These are phyloP conservation scores for Mycena galericulata DNA, from an alignment of 768 basidiomycete genomes.

Conservation along the genomic window DNA sequence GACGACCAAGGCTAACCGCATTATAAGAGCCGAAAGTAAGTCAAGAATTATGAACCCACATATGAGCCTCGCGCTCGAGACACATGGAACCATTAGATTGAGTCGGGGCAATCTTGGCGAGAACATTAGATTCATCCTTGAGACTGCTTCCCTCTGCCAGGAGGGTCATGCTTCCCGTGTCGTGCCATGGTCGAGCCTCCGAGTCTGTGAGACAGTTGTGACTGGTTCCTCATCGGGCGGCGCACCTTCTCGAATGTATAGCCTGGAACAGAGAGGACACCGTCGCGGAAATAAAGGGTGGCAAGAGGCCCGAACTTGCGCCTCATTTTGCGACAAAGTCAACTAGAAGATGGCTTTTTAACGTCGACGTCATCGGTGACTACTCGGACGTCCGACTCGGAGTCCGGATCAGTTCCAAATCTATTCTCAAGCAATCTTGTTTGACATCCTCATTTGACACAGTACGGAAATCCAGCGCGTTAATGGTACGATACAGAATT, in stretches of 20 bases:
- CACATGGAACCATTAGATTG: slow-evolving; percentile 80
- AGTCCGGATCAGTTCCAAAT: too few relatives aligned
- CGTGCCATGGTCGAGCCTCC: slow-evolving; percentile 75
- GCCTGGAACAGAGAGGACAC: slow-evolving; percentile 73
- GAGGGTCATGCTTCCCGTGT: slow-evolving; percentile 78
- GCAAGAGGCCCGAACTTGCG: slow-evolving; percentile 63
- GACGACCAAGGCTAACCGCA: slow-evolving; percentile 58
- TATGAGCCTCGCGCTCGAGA: slow-evolving; percentile 79
- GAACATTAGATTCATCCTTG: slow-evolving; percentile 74
- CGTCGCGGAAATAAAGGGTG: slow-evolving; percentile 69
- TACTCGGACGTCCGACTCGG: too few relatives aligned
- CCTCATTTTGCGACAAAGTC: neutral
- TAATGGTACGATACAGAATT: slow-evolving; percentile 35
- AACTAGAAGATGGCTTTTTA: too few relatives aligned
- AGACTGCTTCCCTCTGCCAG: slow-evolving; percentile 77
- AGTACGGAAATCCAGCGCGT: slow-evolving; percentile 7
- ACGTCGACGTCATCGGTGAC: too few relatives aligned
- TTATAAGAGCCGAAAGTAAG: neutral
- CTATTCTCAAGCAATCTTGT: too few relatives aligned
- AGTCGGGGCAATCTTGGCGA: slow-evolving; percentile 81
- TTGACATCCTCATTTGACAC: neutral
- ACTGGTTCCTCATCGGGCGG: slow-evolving; percentile 6
- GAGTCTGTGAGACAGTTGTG: slow-evolving; percentile 18
- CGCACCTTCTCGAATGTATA: slow-evolving; percentile 78
- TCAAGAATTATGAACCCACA: slow-evolving; percentile 54